Percentiles rank a stretch among this genome's conserved stretches.
These are phyloP conservation scores for Colletotrichum sp. DNA, from an alignment of 2,329 filamentous ascomycete species.

Conservation along the genomic window DNA sequence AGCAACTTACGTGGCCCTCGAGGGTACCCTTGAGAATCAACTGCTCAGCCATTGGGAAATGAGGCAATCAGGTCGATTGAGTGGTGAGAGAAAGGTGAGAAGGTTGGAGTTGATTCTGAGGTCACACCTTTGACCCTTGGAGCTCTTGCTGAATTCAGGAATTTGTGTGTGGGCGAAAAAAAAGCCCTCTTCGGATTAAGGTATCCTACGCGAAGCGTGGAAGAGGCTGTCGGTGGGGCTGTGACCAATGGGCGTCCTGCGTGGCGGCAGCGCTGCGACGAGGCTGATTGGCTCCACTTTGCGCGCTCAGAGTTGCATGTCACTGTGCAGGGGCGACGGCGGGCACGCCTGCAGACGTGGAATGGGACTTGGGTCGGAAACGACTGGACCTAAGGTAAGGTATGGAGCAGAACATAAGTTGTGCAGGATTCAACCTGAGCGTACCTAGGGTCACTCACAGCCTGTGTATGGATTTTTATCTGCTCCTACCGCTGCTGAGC, in stretches of 20 bases:
- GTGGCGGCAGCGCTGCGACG: neutral
- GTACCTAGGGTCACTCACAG: neutral
- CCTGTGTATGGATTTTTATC: neutral
- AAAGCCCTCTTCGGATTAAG: slow-evolving; percentile 24
- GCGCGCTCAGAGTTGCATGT: neutral
- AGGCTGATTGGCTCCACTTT: neutral
- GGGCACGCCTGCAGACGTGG: neutral
- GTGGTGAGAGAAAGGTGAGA: slow-evolving; percentile 36
- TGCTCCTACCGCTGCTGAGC: neutral
- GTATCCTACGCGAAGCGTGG: neutral
- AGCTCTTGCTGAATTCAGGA: slow-evolving; percentile 36
- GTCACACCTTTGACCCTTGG: slow-evolving; percentile 22
- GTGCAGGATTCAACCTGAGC: neutral
- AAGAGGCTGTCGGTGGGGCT: neutral
- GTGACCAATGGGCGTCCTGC: neutral
- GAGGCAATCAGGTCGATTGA: slow-evolving; percentile 45
- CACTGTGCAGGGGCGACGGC: neutral
- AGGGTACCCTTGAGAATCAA: slow-evolving; percentile 96
- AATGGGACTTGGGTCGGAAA: neutral
- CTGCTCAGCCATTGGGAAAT: slow-evolving; percentile 82
- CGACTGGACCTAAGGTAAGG: neutral
- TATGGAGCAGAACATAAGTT: neutral
- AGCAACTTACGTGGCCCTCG: slow-evolving; percentile 84
- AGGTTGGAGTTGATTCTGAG: slow-evolving; percentile 36
- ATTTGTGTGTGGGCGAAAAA: slow-evolving; percentile 59